These are phyloP conservation scores for Candida boleticola DNA, from an alignment of 805 yeast species.

Conservation along the genomic window DNA sequence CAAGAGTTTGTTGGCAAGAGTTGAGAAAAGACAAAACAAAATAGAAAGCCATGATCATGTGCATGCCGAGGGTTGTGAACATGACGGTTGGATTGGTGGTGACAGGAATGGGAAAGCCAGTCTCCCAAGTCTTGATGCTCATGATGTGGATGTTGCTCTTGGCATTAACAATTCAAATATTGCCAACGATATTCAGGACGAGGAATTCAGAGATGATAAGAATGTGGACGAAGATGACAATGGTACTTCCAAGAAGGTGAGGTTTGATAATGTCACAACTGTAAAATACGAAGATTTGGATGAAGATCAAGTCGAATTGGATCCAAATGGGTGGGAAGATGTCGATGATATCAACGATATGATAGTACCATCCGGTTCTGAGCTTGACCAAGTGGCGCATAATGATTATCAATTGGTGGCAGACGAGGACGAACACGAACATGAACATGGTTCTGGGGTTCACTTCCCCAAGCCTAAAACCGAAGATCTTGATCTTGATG, in stretches of 20 bases:
- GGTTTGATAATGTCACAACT: constrained; percentile 30
- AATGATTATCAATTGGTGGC: constrained; percentile 38
- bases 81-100: constrained; percentile 41
- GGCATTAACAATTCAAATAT: constrained; percentile 23
- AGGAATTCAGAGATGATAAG: constrained; percentile 6
- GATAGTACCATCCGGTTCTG: constrained; percentile 40
- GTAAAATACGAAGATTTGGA: constrained; percentile 28
- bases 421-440: constrained; percentile 38
- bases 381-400: constrained; percentile 37
- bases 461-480: constrained; percentile 63
- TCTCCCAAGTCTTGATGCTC: constrained; percentile 30
- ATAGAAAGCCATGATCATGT: constrained; percentile 19
- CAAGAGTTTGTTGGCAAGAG: constrained; percentile 54
- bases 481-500: constrained; percentile 56
- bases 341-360: constrained; percentile 49
- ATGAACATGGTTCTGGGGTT: constrained; percentile 39
- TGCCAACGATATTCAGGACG: constrained; percentile 10
- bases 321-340: constrained; percentile 48
- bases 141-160: constrained; percentile 37
- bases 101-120: constrained; percentile 32
- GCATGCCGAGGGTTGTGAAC: constrained; percentile 37
- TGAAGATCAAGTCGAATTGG: constrained; percentile 17
- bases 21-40: constrained; percentile 43
- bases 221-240: constrained; percentile 1
- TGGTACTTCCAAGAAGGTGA: constrained; percentile 17